Evolutionary conservation across 192 early-diverging fungal genomes (phyloP), one percentile per base, ranked within the genome.

Genomic region (Linnemannia hyalina): DNA sequence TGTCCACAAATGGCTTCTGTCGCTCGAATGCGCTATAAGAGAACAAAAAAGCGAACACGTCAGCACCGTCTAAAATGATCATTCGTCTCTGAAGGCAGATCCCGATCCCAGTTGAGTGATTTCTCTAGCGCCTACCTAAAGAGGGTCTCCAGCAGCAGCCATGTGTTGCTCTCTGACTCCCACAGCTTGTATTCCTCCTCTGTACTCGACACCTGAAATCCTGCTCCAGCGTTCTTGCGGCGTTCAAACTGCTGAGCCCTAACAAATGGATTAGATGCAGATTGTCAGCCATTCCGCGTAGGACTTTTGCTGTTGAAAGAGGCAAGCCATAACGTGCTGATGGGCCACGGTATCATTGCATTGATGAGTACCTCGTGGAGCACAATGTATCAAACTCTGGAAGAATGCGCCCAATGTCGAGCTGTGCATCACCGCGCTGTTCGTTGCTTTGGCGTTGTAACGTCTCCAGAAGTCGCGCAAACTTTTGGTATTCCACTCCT

Each of bases 81-180:
- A n/a, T 9, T 65, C 60, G 26, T 65, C 26, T 65, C 29, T 32
- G 29, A 26, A 4, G 29, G 3, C 13, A 26, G 29, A 13, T 15
- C 13, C 60, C 11, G 26, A 65, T 65, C 10, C 1, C 60, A 29
- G 8, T 15, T 4, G 13, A 52, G 49, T 16, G 52, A 6, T 11
- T 26, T 65, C 8, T 26, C 18, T 26, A 18, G 36, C 6, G 11
- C 60, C 3, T 83, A 83, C 82, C 72, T 68, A 18, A 80, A 76
- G 52, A 86, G 84, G 16, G 74, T 78, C 32, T 55, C 40, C 4
- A 86, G 71, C 35, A 86, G 76, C 8, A 86, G n/a, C 79, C 79
- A 86, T 22, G 84, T 86, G 15, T 77, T 70, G n/a, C 80, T 55
- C 63, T 86, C 84, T 1, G 78, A 68, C 41, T 86, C 79, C 84